A percentile compares a stretch with the other conserved stretches of the same genome.
Conservation (phyloP, 2,329 filamentous ascomycete genomes). For the Phoma sp. region DNA sequence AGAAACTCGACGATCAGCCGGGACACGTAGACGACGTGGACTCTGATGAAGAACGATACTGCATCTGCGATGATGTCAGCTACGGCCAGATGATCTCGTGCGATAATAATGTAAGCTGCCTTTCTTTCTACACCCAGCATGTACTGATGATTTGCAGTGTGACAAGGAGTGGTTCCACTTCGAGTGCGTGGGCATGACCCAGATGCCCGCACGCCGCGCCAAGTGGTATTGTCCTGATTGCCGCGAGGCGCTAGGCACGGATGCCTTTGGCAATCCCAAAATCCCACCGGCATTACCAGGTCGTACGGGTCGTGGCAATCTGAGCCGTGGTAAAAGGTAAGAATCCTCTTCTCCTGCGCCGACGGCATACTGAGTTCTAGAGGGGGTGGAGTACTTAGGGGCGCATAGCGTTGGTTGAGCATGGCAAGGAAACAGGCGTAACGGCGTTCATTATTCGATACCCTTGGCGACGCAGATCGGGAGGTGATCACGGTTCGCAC, state of each 20-base stretch:
- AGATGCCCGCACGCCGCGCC: constrained; percentile 72
- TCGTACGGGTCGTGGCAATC: constrained; percentile 4
- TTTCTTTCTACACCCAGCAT: background rate
- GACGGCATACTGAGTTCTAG: constrained; percentile 38
- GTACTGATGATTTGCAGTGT: constrained; percentile 60
- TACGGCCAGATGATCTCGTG: constrained; percentile 85
- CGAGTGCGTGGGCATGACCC: constrained; percentile 71
- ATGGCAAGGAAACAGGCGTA: background rate
- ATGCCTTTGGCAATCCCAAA: constrained; percentile 44
- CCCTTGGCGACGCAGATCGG: background rate
- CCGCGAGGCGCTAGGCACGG: constrained; percentile 36
- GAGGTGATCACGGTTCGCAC: background rate
- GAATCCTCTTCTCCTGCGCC: constrained; percentile 26
- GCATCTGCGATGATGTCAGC: constrained; percentile 78
- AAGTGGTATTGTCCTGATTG: constrained; percentile 90
- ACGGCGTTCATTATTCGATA: constrained; percentile 15
- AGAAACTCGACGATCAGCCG: constrained; percentile 31
- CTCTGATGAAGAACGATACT: constrained; percentile 77
- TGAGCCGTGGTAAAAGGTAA: constrained; percentile 41
- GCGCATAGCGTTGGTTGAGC: background rate
- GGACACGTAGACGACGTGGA: constrained; percentile 62
- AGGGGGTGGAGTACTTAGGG: constrained; percentile 46
- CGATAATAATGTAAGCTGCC: constrained; percentile 68
- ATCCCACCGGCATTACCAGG: constrained; percentile 43
- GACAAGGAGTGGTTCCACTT: constrained; percentile 87